Evolutionary conservation across 129 eudicot species (phyloP).

Genomic region (Artemisia annua): DNA sequence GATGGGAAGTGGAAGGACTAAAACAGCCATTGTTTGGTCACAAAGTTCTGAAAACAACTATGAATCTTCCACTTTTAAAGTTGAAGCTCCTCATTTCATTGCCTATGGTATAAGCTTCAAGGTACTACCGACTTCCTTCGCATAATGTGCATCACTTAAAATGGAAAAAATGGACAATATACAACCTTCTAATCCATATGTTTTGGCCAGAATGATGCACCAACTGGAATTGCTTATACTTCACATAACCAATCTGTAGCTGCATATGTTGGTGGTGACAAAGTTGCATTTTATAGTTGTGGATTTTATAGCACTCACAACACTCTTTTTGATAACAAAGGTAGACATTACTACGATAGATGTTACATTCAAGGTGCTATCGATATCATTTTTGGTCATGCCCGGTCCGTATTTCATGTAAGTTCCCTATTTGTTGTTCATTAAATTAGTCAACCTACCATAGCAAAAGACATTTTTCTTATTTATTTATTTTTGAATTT

Average conservation of each 20-base stretch:
- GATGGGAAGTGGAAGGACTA: slow-evolving; percentile 82
- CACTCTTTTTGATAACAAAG: slow-evolving; percentile 71
- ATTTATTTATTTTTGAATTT: neutral
- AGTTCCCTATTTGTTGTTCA: neutral
- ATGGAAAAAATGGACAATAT: slow-evolving; percentile 1
- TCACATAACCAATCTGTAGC: slow-evolving; percentile 78
- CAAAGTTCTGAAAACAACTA: slow-evolving; percentile 56
- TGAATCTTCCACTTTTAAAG: slow-evolving; percentile 73
- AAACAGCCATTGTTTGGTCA: slow-evolving; percentile 67
- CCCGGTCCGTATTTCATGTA: slow-evolving; percentile 61
- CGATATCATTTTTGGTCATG: slow-evolving; percentile 83
- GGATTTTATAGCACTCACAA: slow-evolving; percentile 73
- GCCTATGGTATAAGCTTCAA: slow-evolving; percentile 89
- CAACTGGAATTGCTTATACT: slow-evolving; percentile 48
- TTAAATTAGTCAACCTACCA: neutral
- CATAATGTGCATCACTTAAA: neutral
- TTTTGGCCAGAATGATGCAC: slow-evolving; percentile 63
- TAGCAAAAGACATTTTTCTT: neutral
- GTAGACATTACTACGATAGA: slow-evolving; percentile 70
- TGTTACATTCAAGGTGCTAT: slow-evolving; percentile 84
- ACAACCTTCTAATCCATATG: neutral
- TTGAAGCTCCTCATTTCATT: slow-evolving; percentile 65
- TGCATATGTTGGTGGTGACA: slow-evolving; percentile 65
- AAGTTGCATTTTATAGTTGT: slow-evolving; percentile 75
- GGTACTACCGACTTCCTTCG: slow-evolving; percentile 38